These are phyloP conservation scores for Xylaria sp. DNA, from an alignment of 2,329 filamentous ascomycete genomes.

Conservation along the genomic window DNA sequence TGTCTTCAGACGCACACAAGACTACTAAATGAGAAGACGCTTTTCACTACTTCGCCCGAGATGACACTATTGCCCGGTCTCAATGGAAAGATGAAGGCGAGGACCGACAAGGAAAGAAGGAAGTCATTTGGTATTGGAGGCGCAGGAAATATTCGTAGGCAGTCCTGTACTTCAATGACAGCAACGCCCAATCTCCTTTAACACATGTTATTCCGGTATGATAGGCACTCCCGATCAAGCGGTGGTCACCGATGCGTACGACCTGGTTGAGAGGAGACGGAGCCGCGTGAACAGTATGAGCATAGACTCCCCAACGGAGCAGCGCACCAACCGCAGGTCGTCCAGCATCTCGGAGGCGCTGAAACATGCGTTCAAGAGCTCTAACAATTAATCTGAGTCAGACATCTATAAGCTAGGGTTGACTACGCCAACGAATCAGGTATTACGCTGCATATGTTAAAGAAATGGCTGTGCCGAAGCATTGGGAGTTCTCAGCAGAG, in stretches of 20 bases:
- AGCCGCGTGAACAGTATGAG: slow-evolving; percentile 32
- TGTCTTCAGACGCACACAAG: neutral
- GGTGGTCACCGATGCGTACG: slow-evolving; percentile 28
- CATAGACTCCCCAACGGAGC: slow-evolving; percentile 12
- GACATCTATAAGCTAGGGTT: slow-evolving; percentile 32
- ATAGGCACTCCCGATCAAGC: slow-evolving; percentile 38
- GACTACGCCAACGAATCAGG: neutral
- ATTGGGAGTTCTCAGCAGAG: no score
- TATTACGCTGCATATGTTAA: neutral
- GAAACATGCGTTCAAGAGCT: slow-evolving; percentile 30
- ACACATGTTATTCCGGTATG: neutral
- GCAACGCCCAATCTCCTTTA: neutral
- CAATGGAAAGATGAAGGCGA: neutral
- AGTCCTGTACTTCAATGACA: neutral
- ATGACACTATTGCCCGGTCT: slow-evolving; percentile 12
- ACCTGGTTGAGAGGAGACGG: slow-evolving; percentile 27
- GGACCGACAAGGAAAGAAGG: slow-evolving; percentile 27
- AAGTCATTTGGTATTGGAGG: slow-evolving; percentile 41
- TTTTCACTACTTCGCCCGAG: neutral
- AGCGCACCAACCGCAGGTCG: slow-evolving; percentile 24
- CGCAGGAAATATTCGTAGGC: slow-evolving; percentile 40
- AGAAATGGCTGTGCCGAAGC: no score
- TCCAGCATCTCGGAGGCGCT: slow-evolving; percentile 32
- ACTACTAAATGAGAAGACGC: slow-evolving; percentile 3
- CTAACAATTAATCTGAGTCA: slow-evolving; percentile 18